Evolutionary conservation across 768 basidiomycete species (phyloP), one percentile per base, ranked within the genome.

Genomic region (Naganishia onofrii): DNA sequence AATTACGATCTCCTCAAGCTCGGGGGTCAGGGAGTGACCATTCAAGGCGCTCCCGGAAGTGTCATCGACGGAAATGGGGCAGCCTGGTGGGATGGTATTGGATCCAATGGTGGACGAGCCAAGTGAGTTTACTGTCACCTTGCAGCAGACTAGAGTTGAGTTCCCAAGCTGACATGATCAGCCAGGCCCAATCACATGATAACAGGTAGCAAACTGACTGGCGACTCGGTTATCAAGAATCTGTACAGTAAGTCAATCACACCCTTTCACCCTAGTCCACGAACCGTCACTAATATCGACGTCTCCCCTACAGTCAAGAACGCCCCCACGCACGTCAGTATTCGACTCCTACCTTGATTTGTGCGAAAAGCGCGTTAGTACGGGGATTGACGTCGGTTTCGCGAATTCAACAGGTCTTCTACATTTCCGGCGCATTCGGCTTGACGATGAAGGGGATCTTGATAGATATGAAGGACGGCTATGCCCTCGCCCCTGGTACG

Each of bases 71-170:
- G 71, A 8, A 72, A 72, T 31, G 71, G 71, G 17, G 58, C 71
- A 6, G 71, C 71, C 2, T 72, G 71, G 71, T 69, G 71, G 71
- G 71, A 72, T 60, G 71, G 71, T 19, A 66, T 65, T n/a, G 71
- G 71, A 23, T 69, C 63, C 34, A 72, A 72, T 29, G 71, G 71
- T 8, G 71, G 71, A 28, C 28, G 53, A 52, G 52, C 52, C 36
- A 72, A 72, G 71, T 72, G 32, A 29, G 68, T 23, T 10, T 2
- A 5, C 42, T 42, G 42, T 9, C 28, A 4, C 6, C 46, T 31
- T 19, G 15, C 9, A 21, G 31, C 26, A 12, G 28, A 42, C 26
- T 54, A 12, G 31, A 28, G n/a, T n/a, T n/a, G n/a, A n/a, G n/a
- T n/a, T n/a, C n/a, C n/a, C n/a, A n/a, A n/a, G 17, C 17, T 57